Percentiles rank a stretch among this genome's conserved stretches.
Conservation (phyloP, 345 rosid species). For the Euclidium syriacum region DNA sequence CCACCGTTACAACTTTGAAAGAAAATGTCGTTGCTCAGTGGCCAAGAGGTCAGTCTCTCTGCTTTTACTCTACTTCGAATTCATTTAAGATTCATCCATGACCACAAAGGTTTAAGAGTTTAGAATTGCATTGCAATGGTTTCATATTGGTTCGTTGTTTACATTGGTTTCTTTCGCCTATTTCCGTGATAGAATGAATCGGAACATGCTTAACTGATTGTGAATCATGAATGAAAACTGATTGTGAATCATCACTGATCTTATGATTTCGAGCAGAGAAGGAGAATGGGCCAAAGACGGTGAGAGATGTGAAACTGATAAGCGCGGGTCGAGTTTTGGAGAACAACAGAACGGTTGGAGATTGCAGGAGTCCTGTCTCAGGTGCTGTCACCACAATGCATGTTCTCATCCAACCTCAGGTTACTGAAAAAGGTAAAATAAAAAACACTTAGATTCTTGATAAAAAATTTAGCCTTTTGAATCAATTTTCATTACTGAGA, state of each 20-base stretch:
- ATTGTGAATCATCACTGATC: background rate
- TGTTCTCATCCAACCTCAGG: slow-evolving; percentile 75
- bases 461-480: background rate
- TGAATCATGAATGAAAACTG: background rate
- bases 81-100: background rate
- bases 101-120: background rate
- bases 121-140: background rate
- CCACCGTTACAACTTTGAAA: slow-evolving; percentile 81
- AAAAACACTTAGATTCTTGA: background rate
- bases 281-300: slow-evolving; percentile 80
- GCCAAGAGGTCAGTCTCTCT: slow-evolving; percentile 67
- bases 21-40: slow-evolving; percentile 82
- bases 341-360: slow-evolving; percentile 76
- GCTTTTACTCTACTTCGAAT: background rate
- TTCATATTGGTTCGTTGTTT: background rate
- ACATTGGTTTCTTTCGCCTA: background rate
- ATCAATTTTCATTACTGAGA: background rate
- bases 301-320: slow-evolving; percentile 80
- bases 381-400: slow-evolving; percentile 94
- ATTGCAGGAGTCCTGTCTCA: slow-evolving; percentile 75
- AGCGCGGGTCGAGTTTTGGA: slow-evolving; percentile 84
- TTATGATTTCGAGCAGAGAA: slow-evolving; percentile 45
- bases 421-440: slow-evolving; percentile 61
- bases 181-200: background rate
- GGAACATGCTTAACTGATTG: background rate